Evolutionary conservation across 1,139 yeast species (phyloP), one percentile per base, ranked within the genome.

Genomic region (Yarrowia galli): DNA sequence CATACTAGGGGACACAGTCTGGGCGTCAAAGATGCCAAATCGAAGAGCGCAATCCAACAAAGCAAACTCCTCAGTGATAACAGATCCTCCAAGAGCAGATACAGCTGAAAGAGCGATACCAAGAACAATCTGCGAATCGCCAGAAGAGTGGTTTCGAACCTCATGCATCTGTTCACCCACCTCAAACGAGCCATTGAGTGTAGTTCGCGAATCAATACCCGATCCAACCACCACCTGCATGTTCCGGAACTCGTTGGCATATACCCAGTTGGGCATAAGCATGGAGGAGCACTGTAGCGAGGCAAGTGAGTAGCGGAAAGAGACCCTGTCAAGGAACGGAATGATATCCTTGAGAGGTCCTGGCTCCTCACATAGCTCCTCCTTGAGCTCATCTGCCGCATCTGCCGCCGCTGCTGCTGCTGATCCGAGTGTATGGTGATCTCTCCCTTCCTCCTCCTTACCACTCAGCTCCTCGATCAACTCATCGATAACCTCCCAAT

Each of bases 181-280:
- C 51, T 58, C 64, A 20, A 58, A 43, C 51, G 64, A 58, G 18
- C 64, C 51, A 28, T 58, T 58, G 13, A 58, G 42, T 6, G 64
- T 58, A 10, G 64, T 43, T 20, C 64, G 4, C 9, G 64, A 58
- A 12, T 58, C 64, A 3, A 58, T 35, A 1, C 64, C 64, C 9
- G 64, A 58, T 2, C 64, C 64, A 32, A 58, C 42, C 16, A 58
- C 64, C 15, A 58, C 28, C 51, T 20, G 40, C 64, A 58, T 28
- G 64, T 58, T 58, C 1, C 64, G 16, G 32, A 58, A 43, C 51
- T 58, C 64, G 64, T 58, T 58, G 40, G 64, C 64, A 43, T 58
- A 58, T 40, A 43, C 51, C 64, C 64, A 58, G 20, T 58, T 42
- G 46, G 64, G 64, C 49, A 58, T 58, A n/a, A 58, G 51, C 20